Conservation (phyloP, 345 rosid genomes). For the Arabidopsis arenosa region DNA sequence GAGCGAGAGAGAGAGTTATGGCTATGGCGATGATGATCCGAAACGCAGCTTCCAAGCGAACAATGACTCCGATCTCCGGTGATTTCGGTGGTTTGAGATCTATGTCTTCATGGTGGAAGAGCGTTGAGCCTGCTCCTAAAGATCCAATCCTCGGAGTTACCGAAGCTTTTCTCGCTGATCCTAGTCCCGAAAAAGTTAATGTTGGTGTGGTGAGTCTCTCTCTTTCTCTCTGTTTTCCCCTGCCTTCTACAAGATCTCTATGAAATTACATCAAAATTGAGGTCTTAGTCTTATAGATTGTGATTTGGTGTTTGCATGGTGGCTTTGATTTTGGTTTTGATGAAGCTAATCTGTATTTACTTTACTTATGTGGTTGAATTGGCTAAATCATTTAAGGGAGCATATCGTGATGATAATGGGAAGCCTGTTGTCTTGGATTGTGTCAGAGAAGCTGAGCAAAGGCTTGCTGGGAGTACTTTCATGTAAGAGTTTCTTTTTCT, state of each 20-base stretch:
- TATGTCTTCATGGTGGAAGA: constrained; percentile 89
- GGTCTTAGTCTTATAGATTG: not conserved
- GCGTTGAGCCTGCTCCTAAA: constrained; percentile 87
- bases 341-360: constrained; percentile 1
- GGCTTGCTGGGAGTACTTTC: constrained; percentile 73
- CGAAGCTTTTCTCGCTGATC: constrained; percentile 94
- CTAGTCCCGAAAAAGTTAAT: constrained; percentile 79
- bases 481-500: constrained; percentile 56
- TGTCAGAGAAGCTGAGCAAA: constrained; percentile 91
- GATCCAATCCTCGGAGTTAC: constrained; percentile 98
- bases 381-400: constrained; percentile 60
- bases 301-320: constrained; percentile 12
- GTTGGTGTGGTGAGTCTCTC: constrained; percentile 86
- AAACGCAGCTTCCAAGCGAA: constrained; percentile 42
- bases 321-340: constrained; percentile 5
- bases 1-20: not conserved
- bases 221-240: constrained; percentile 14
- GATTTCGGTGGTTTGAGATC: constrained; percentile 58
- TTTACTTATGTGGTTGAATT: not conserved
- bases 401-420: constrained; percentile 94
- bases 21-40: constrained; percentile 47
- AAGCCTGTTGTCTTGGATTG: constrained; percentile 91
- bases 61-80: constrained; percentile 42
- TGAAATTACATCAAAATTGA: not conserved
- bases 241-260: constrained; percentile 2